These are phyloP conservation scores for Cyphellophora attinorum DNA, from an alignment of 2,329 filamentous ascomycete species.

Conservation along the genomic window DNA sequence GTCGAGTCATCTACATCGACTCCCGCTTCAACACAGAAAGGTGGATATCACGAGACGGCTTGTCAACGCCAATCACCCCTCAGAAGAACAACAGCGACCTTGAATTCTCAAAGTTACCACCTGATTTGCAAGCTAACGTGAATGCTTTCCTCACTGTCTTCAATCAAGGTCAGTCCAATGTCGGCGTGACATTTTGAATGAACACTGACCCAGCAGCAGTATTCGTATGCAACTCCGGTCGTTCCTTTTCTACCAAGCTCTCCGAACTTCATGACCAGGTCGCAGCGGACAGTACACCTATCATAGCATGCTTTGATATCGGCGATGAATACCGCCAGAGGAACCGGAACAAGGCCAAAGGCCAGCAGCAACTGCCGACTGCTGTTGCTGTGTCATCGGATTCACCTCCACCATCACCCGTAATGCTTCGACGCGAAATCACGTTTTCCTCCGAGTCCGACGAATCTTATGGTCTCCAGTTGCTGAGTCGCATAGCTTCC, in stretches of 20 bases:
- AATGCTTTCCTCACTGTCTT: constrained; percentile 41
- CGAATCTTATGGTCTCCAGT: constrained; percentile 38
- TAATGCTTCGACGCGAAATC: constrained; percentile 23
- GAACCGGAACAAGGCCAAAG: constrained; percentile 19
- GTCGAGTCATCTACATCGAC: constrained; percentile 37
- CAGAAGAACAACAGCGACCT: constrained; percentile 17
- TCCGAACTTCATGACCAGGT: constrained; percentile 36
- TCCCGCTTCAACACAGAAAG: constrained; percentile 33
- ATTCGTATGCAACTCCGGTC: constrained; percentile 43
- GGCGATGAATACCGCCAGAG: constrained; percentile 31
- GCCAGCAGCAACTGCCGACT: constrained; percentile 21
- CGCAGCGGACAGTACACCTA: constrained; percentile 38
- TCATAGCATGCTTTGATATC: constrained; percentile 47
- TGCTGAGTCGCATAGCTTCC: constrained; percentile 38
- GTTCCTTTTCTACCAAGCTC: constrained; percentile 43
- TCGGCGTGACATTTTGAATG: constrained; percentile 5
- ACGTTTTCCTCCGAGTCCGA: constrained; percentile 34
- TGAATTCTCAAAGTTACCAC: constrained; percentile 30
- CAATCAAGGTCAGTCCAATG: constrained; percentile 41
- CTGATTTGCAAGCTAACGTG: constrained; percentile 38
- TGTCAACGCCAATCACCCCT: constrained; percentile 11
- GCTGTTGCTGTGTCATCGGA: constrained; percentile 15
- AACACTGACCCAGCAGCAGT: too few species aligned
- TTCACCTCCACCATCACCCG: constrained; percentile 21
- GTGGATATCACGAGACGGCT: constrained; percentile 29